Evolutionary conservation across 768 basidiomycete species (phyloP).

Genomic region (Boletus rubroflammeus): DNA sequence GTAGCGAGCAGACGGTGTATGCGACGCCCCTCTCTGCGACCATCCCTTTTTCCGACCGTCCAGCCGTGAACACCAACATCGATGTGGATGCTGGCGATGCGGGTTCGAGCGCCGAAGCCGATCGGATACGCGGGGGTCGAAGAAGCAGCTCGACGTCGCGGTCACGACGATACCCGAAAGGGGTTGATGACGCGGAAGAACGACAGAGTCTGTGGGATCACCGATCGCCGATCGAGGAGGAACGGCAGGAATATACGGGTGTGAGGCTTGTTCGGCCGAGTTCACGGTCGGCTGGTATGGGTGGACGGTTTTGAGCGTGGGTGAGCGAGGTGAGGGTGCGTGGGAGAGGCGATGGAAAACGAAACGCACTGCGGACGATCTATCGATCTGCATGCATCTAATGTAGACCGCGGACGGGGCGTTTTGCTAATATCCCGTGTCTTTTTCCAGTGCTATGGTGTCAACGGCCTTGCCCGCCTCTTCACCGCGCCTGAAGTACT

Average conservation of each 20-base stretch:
- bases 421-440: not conserved
- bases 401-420: not conserved
- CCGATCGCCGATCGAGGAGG: slow-evolving; percentile 27
- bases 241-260: slow-evolving; percentile 16
- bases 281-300: slow-evolving; percentile 4
- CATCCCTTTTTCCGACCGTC: not conserved
- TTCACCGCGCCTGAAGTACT: not conserved
- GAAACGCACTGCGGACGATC: not conserved
- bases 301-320: slow-evolving; percentile 19
- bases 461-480: not conserved
- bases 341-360: not conserved
- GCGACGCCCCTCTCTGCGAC: slow-evolving; percentile 7
- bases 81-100: too few relatives aligned
- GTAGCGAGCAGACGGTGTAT: slow-evolving; percentile 20
- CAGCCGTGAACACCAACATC: not conserved
- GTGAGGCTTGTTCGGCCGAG: slow-evolving; percentile 39
- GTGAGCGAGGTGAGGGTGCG: not conserved
- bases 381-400: not conserved
- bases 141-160: slow-evolving; percentile 43
- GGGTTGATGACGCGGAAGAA: slow-evolving; percentile 59
- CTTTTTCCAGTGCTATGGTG: not conserved
- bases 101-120: not conserved
- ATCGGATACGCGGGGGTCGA: slow-evolving; percentile 27
- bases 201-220: slow-evolving; percentile 52
- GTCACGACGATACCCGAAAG: slow-evolving; percentile 43